Base-by-base conservation (phyloP, 2,329 filamentous ascomycete species). In the Fusarium floridanum region DNA sequence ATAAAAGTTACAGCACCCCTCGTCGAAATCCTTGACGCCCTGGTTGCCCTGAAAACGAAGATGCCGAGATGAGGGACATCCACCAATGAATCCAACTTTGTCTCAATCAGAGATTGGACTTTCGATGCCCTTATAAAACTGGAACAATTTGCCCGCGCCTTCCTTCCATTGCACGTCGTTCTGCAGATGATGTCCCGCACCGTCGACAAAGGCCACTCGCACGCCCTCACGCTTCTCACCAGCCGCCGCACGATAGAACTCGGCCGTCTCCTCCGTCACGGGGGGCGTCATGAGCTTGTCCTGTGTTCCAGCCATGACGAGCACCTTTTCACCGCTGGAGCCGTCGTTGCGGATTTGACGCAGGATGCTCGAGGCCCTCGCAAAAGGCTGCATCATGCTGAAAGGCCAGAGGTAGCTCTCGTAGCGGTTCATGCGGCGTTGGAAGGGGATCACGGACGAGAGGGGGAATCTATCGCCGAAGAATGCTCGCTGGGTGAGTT, bases 401-500 rank as follows among this genome's bases (percentile, higher is more conserved):
- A 87, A 66, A 0, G 87, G 85, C 88, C 88, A 90, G 36, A 84
- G 74, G 76, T 88, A 87, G 70, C 84, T 87, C 75, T 90, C 88
- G 70, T 88, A 91, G 5, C 83, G 82, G 29, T 83, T 83, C 67
- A 87, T 81, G 5, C 83, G 81, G 2, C 76, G 74, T 72, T 86
- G 84, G 62, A 90, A 86, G 3, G 81, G 79, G 4, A 79, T 60
- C 2, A 89, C 82, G 6, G 84, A 79, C 2, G 78, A 71, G 6
- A 82, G 79, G 0, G 85, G 83, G 56, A 85, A 86, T 16, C 78
- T 71, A 0, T 83, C 73, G 59, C 86, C 86, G 77, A 90, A 90
- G 79, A 91, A 90, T 2, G 84, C 86, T 6, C 81, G 82, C 22
- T 84, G 84, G 2, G 87, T 84, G 14, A 90, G 81, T n/a, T 78